Evolutionary conservation across 495 filamentous ascomycete species (phyloP), one percentile per base, ranked within the genome.

Genomic region (Aspergillus incahuasiensis): DNA sequence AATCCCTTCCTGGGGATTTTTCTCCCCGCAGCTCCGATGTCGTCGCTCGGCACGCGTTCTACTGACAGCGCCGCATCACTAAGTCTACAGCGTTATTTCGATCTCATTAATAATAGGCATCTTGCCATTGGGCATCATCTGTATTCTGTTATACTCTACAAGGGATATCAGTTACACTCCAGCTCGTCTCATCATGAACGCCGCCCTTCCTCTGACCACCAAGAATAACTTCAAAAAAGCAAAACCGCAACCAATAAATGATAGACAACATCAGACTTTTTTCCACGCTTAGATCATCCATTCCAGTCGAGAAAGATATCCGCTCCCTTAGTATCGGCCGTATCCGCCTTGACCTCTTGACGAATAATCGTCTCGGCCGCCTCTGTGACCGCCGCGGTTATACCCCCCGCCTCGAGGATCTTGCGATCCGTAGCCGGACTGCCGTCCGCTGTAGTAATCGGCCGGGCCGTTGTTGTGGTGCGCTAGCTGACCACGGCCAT

Each of bases 261-360:
- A 40, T 50, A 40, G 8, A 40, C 16, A 49, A 9, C 16, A 34
- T 40, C 48, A 12, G 35, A 39, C 32, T 50, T 28, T 50, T 40
- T 11, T 15, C 32, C 22, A 54, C 32, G 35, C 49, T 39, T 41
- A 40, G 12, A 18, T 41, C 25, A 22, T 55, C 41, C 63, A 41
- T 55, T 46, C 45, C 43, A 24, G 28, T 39, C 28, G 59, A 54
- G 32, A 54, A 16, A 51, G 25, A 28, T 25, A 44, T 38, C 32
- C 20, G 21, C 24, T 0, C 22, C 43, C 9, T 22, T 55, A 77
- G 53, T 77, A 77, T 6, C 72, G 70, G 25, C 66, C 68, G 56
- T 75, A 74, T 55, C 73, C 68, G 56, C 70, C 70, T 51, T 61
- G 63, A 24, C 62, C 63, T 54, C 61, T 63, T 47, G 57, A 65